A percentile compares a stretch with the other conserved stretches of the same genome.
Conservation (phyloP, 192 early-diverging fungal genomes). For the Polychytrium aggregatum region DNA sequence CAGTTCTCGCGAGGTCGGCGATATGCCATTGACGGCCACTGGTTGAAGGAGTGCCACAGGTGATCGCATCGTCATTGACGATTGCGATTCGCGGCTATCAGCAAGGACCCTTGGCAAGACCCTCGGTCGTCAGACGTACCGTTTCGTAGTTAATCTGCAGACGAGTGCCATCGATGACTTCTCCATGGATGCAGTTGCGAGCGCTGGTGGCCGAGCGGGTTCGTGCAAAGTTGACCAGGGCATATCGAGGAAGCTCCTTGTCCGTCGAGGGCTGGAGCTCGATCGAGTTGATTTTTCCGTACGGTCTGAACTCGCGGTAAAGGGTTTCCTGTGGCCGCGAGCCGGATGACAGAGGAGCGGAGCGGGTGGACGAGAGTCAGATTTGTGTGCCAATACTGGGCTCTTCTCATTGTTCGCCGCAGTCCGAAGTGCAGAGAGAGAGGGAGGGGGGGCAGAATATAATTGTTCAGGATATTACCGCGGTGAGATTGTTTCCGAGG, state of each 20-base stretch:
- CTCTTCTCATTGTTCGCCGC: too few species aligned
- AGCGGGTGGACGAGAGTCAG: too few species aligned
- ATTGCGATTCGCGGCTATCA: too few species aligned
- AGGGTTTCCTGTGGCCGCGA: constrained; percentile 40
- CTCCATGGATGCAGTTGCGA: constrained; percentile 83
- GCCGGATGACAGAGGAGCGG: too few species aligned
- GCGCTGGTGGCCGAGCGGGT: constrained; percentile 83
- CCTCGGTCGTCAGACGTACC: constrained; percentile 1
- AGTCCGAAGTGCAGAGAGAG: too few species aligned
- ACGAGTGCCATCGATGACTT: constrained; percentile 51
- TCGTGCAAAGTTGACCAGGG: constrained; percentile 64
- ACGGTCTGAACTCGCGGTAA: constrained; percentile 62
- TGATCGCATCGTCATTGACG: too few species aligned
- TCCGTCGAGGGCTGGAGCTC: constrained; percentile 39
- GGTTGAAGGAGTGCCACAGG: too few species aligned
- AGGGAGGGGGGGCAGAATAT: too few species aligned
- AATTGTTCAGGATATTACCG: too few species aligned
- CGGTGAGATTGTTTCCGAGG: constrained; percentile 53
- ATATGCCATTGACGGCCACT: too few species aligned
- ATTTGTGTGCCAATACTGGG: not conserved
- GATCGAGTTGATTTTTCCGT: constrained; percentile 77
- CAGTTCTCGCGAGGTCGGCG: too few species aligned
- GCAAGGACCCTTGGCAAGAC: too few species aligned
- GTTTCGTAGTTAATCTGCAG: constrained; percentile 36
- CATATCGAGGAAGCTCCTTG: constrained; percentile 72